phyloP scores from a whole-genome alignment of 768 basidiomycete genomes.

The Ephemerocybe angulata region DNA sequence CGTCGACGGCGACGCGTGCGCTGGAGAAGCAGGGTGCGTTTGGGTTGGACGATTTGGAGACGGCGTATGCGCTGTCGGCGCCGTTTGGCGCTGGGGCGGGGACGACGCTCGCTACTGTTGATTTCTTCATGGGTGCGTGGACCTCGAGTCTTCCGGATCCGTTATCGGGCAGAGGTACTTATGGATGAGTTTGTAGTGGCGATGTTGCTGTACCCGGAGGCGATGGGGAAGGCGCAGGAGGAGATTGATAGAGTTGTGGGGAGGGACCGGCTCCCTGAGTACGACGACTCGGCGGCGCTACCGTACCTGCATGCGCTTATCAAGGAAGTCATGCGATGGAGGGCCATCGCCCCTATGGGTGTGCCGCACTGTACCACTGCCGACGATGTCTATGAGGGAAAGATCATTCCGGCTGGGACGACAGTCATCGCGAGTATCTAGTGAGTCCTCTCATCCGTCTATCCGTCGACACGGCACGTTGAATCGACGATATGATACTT shows the following conservation, averaged over 20 bases:
- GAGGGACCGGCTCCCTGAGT: conserved; percentile 21
- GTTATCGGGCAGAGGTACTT: too few relatives aligned
- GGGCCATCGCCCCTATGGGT: conserved; percentile 24
- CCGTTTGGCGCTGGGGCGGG: conserved; percentile 28
- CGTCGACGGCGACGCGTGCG: conserved; percentile 36
- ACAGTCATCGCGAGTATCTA: conserved; percentile 22
- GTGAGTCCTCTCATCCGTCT: conserved; percentile 15
- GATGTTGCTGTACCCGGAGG: conserved; percentile 25
- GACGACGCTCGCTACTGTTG: conserved; percentile 12
- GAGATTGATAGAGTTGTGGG: conserved; percentile 31
- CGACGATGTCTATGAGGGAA: conserved; percentile 36
- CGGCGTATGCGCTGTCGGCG: conserved; percentile 34
- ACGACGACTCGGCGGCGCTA: conserved; percentile 19
- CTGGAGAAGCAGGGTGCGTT: conserved; percentile 39
- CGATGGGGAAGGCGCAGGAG: conserved; percentile 26
- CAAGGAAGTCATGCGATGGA: conserved; percentile 25
- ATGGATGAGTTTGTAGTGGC: conserved; percentile 18
- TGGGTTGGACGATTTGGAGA: conserved; percentile 40
- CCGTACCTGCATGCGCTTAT: conserved; percentile 21
- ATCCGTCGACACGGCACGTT: neutral
- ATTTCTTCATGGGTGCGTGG: conserved; percentile 12
- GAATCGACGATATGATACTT: neutral
- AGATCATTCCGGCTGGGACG: conserved; percentile 36
- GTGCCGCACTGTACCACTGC: conserved; percentile 32
- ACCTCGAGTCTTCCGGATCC: neutral